Evolutionary conservation across 1,284 basidiomycete species (phyloP).

Genomic region (Retiboletus flavoniger): DNA sequence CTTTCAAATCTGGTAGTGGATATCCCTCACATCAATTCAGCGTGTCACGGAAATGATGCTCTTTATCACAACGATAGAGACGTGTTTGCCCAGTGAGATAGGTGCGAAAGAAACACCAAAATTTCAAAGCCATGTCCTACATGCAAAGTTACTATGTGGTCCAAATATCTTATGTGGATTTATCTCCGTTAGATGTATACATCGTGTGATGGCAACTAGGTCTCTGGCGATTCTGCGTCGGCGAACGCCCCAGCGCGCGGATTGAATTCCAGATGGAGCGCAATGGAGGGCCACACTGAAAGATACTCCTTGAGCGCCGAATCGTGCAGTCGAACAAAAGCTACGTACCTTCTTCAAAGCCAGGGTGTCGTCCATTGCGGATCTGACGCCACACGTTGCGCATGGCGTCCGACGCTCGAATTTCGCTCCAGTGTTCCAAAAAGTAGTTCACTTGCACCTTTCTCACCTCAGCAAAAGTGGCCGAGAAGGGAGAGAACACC

Average conservation of each 20-base stretch:
- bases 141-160: constrained; percentile 9
- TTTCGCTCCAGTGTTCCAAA: constrained; percentile 78
- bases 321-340: not conserved
- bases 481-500: constrained; percentile 82
- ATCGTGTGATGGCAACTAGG: constrained; percentile 7
- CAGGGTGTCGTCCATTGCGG: constrained; percentile 74
- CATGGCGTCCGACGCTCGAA: constrained; percentile 79
- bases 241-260: constrained; percentile 29
- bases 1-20: constrained; percentile 1
- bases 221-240: constrained; percentile 24
- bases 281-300: constrained; percentile 69
- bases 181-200: constrained; percentile 5
- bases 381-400: constrained; percentile 82
- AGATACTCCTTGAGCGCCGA: not conserved
- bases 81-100: not conserved
- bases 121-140: not conserved
- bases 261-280: constrained; percentile 62
- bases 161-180: constrained; percentile 7
- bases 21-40: not conserved
- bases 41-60: constrained; percentile 1
- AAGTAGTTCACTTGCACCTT: constrained; percentile 81
- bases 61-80: not conserved
- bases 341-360: constrained; percentile 72
- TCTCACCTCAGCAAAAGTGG: constrained; percentile 79
- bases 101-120: not conserved